A percentile compares a stretch with the other conserved stretches of the same genome.
phyloP scores from a whole-genome alignment of 305 asterid species.

The Fraxinus dipetala region DNA sequence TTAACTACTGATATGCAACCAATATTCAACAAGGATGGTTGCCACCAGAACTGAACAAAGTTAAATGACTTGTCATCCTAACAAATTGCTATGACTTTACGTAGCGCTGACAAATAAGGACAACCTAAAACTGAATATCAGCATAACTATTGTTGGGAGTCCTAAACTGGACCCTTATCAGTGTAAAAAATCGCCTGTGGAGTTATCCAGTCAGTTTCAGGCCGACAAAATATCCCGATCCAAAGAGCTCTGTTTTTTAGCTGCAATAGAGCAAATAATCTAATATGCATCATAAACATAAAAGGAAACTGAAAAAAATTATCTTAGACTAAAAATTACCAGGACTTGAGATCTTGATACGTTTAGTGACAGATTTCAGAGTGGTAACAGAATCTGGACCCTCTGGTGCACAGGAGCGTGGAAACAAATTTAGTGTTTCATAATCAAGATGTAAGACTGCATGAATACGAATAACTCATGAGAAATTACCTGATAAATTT shows the following conservation, averaged over 20 bases:
- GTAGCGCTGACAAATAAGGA: not conserved
- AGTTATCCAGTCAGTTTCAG: not conserved
- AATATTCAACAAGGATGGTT: not conserved
- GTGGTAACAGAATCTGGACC: conserved; percentile 40
- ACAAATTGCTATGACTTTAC: not conserved
- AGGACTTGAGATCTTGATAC: conserved; percentile 44
- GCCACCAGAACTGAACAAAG: not conserved
- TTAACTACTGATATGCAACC: not conserved
- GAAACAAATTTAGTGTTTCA: not conserved
- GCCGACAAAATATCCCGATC: not conserved
- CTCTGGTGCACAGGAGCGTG: conserved; percentile 13
- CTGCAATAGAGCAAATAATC: not conserved
- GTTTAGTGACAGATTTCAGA: conserved; percentile 41
- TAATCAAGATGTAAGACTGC: not conserved
- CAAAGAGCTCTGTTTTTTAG: not conserved
- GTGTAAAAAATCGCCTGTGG: not conserved
- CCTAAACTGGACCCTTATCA: not conserved
- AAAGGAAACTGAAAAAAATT: not conserved
- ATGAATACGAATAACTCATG: not conserved
- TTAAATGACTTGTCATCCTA: not conserved
- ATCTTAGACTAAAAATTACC: conserved; percentile 24
- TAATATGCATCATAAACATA: not conserved
- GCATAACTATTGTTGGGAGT: not conserved
- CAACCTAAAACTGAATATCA: not conserved
- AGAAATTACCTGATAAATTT: conserved; percentile 31